phyloP scores from a whole-genome alignment of 805 yeast species.

The Barnettozyma pratensis region DNA sequence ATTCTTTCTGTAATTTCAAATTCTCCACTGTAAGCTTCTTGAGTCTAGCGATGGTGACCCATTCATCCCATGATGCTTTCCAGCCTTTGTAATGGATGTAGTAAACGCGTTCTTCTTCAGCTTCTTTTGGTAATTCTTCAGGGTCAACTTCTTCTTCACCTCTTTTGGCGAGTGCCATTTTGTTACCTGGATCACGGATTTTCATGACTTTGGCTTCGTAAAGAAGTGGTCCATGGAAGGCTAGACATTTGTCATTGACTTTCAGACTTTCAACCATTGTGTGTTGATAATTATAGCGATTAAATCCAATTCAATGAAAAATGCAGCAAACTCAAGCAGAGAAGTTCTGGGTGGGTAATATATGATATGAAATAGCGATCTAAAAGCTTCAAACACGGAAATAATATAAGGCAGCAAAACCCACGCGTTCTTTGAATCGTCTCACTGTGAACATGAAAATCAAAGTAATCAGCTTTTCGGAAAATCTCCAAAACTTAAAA shows the following conservation, averaged over 20 bases:
- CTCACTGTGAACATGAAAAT: too few species aligned
- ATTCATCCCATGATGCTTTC: constrained; percentile 95
- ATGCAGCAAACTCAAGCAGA: too few species aligned
- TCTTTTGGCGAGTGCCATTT: constrained; percentile 36
- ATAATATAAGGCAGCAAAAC: too few species aligned
- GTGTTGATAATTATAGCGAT: neutral
- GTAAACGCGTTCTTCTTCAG: constrained; percentile 39
- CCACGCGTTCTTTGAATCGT: too few species aligned
- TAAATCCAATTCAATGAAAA: too few species aligned
- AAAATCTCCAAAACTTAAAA: too few species aligned
- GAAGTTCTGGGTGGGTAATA: too few species aligned
- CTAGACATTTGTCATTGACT: constrained; percentile 47
- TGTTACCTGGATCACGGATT: constrained; percentile 50
- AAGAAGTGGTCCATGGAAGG: constrained; percentile 85
- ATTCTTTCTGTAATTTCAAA: constrained; percentile 52
- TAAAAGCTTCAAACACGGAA: too few species aligned
- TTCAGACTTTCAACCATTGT: constrained; percentile 1
- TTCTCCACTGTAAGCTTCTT: constrained; percentile 68
- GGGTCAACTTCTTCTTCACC: constrained; percentile 29
- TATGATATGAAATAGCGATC: too few species aligned
- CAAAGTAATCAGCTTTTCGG: too few species aligned
- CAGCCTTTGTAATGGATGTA: constrained; percentile 91
- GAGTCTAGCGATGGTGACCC: constrained; percentile 74
- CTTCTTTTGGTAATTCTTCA: constrained; percentile 30
- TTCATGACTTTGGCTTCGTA: constrained; percentile 82